Evolutionary conservation across 495 filamentous ascomycete genomes (phyloP), one percentile per base, ranked within the genome.

Genomic region (Lasiosphaeria miniovina): DNA sequence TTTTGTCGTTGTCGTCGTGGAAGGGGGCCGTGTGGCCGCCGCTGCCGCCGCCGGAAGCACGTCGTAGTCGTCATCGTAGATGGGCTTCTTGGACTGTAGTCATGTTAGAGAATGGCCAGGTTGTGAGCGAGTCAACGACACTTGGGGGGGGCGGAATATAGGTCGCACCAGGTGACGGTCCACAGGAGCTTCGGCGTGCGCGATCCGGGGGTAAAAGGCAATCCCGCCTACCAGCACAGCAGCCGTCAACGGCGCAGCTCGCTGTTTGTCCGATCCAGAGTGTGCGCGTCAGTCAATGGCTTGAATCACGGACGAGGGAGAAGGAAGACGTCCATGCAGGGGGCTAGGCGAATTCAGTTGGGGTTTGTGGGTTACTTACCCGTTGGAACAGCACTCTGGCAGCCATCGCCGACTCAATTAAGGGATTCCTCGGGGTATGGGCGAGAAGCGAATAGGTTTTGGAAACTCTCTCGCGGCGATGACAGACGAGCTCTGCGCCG

Each of bases 1-100:
- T 61, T 74, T 62, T 69, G 76, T 69, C 61, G 71, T 57, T 46
- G 55, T 62, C 43, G 59, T 11, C 17, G 56, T 12, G 51, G 52
- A 1, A 35, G 63, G 64, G 6, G 43, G 2, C 24, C 24, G 24
- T 6, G 65, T 61, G 49, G 66, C 31, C 35, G 66, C 64, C 0
- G 73, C 45, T 61, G 63, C 41, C 62, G 58, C 74, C 57, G 66
- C 73, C 58, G 65, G 78, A 69, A 64, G 74, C 75, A 61, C 67
- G 66, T 79, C 70, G 71, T 82, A 79, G 74, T 90, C 84, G 73
- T 93, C 85, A 71, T 93, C 89, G 81, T 96, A 96, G 77, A 96
- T 94, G 53, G 92, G 85, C 80, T 95, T 96, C 67, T 86, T 88
- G 71, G 81, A 65, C 74, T 77, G 66, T 24, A 35, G 62, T 38